A percentile compares a stretch with the other conserved stretches of the same genome.
phyloP scores from a whole-genome alignment of 2,329 filamentous ascomycete genomes.

The Acrocalymma vagum region DNA sequence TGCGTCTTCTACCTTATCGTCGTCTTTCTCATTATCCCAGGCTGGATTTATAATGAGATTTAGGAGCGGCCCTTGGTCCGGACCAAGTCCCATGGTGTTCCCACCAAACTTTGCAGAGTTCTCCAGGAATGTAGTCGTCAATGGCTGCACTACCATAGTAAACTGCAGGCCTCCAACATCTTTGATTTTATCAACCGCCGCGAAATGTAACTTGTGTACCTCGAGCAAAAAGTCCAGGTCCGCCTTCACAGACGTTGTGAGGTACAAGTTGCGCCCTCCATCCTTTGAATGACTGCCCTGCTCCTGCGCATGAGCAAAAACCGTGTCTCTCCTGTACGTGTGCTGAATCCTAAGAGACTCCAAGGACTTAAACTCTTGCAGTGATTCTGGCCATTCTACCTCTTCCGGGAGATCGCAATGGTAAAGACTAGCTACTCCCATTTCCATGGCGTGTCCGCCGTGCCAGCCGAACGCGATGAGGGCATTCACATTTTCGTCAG shows the following conservation, averaged over 20 bases:
- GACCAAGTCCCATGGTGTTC: slow-evolving; percentile 3
- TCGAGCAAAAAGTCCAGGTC: slow-evolving; percentile 1
- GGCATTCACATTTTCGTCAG: too few relatives aligned
- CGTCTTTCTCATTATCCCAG: slow-evolving; percentile 1
- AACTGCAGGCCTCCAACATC: slow-evolving; percentile 3
- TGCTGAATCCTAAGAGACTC: too few relatives aligned
- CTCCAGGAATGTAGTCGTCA: slow-evolving; percentile 4
- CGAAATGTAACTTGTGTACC: neutral
- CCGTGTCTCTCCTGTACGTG: too few relatives aligned
- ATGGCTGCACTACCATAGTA: slow-evolving; percentile 2
- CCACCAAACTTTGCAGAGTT: slow-evolving; percentile 6
- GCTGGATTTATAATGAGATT: slow-evolving; percentile 6
- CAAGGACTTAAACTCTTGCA: too few relatives aligned
- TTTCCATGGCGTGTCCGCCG: too few relatives aligned
- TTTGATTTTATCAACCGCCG: slow-evolving; percentile 2
- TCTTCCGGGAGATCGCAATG: too few relatives aligned
- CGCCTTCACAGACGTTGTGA: slow-evolving; percentile 5
- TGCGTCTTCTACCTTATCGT: neutral
- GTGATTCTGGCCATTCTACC: too few relatives aligned
- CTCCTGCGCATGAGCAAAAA: too few relatives aligned
- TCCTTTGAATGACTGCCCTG: slow-evolving; percentile 1
- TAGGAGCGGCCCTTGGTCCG: slow-evolving; percentile 7
- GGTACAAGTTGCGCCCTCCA: slow-evolving; percentile 3
- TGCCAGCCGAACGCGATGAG: too few relatives aligned
- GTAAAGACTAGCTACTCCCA: too few relatives aligned